These are phyloP conservation scores for Ajuga chamaepitys DNA, from an alignment of 257 asterid genomes.

Conservation along the genomic window DNA sequence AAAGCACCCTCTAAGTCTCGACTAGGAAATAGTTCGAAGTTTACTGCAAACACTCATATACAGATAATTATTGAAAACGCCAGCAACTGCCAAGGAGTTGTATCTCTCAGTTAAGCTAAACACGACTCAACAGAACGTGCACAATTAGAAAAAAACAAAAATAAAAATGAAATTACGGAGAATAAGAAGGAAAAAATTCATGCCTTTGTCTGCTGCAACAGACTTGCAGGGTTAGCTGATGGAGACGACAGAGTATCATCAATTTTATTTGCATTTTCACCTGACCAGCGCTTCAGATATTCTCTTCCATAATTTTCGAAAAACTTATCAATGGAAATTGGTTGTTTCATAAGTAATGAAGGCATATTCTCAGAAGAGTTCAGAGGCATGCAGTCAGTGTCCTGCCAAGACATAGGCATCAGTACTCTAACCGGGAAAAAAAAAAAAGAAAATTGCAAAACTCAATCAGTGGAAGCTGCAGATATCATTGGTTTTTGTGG, in stretches of 20 bases:
- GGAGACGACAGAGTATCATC: constrained; percentile 42
- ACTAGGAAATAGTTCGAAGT: background rate
- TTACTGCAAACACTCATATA: background rate
- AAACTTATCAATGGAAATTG: constrained; percentile 38
- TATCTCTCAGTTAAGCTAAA: constrained; percentile 2
- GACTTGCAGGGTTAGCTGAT: constrained; percentile 35
- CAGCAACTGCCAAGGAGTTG: background rate
- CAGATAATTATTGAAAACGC: background rate
- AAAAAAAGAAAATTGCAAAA: constrained; percentile 8
- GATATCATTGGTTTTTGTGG: background rate
- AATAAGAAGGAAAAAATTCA: constrained; percentile 16
- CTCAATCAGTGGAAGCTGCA: background rate
- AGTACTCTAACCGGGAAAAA: background rate
- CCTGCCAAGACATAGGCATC: constrained; percentile 46
- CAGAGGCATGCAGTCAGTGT: constrained; percentile 91
- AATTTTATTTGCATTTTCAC: constrained; percentile 35
- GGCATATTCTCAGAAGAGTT: constrained; percentile 75
- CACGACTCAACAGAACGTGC: background rate
- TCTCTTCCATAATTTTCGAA: constrained; percentile 55
- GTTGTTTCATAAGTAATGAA: constrained; percentile 42
- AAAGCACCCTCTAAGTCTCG: too few relatives aligned
- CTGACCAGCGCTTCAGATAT: constrained; percentile 32
- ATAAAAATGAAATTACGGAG: too few relatives aligned
- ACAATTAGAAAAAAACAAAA: background rate
- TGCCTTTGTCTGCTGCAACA: constrained; percentile 59